Evolutionary conservation across 2,329 filamentous ascomycete genomes (phyloP).

Genomic region (Tolypocladium tundrense): DNA sequence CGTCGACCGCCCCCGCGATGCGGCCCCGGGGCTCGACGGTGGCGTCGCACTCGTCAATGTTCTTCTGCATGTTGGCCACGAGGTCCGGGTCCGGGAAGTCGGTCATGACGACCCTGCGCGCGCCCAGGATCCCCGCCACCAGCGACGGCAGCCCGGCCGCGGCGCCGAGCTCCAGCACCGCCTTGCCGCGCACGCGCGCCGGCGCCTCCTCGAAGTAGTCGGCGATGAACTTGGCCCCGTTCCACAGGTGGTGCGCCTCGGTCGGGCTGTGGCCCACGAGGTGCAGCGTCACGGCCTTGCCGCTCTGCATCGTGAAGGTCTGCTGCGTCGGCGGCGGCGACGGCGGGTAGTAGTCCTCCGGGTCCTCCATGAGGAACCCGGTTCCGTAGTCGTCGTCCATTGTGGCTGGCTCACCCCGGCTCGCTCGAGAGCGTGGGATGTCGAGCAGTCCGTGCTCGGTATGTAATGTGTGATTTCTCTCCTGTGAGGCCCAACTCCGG

Average conservation of each 20-base stretch:
- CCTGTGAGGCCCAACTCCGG: neutral
- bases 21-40: conserved; percentile 17
- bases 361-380: conserved; percentile 64
- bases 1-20: conserved; percentile 33
- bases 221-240: conserved; percentile 70
- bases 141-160: conserved; percentile 78
- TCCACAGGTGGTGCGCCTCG: conserved; percentile 89
- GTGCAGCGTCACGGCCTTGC: conserved; percentile 56
- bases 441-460: neutral
- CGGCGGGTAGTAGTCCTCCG: conserved; percentile 68
- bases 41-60: conserved; percentile 51
- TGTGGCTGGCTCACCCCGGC: conserved; percentile 5
- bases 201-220: conserved; percentile 65
- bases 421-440: neutral
- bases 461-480: neutral
- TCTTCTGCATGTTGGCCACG: conserved; percentile 68
- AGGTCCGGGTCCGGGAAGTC: conserved; percentile 83
- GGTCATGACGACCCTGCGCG: conserved; percentile 63
- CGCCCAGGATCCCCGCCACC: conserved; percentile 63
- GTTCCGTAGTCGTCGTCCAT: conserved; percentile 27
- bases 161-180: conserved; percentile 82
- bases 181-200: conserved; percentile 51
- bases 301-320: conserved; percentile 58
- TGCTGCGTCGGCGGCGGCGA: conserved; percentile 66
- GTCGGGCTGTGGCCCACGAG: conserved; percentile 82